Base-by-base conservation (phyloP, 2,329 filamentous ascomycete species). In the Colletotrichum noveboracense region DNA sequence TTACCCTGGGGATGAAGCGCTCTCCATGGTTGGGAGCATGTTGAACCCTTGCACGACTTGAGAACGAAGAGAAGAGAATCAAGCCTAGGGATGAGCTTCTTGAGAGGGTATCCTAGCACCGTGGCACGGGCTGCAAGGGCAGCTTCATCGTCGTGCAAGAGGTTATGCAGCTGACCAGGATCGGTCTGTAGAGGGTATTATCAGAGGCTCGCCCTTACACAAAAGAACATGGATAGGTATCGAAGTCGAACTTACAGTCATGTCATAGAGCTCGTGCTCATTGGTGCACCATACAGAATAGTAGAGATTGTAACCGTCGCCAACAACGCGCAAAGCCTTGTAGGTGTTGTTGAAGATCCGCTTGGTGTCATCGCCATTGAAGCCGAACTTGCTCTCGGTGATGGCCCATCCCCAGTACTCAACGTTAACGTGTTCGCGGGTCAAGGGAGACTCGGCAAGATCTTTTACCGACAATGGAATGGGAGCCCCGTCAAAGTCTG, bases 31-130 rank as follows among this genome's bases (percentile, higher is more conserved):
- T 86, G 82, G 6, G 86, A 82, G 79, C 91, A 93, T 0, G 86
- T 85, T 4, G 82, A 78, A 4, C 86, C 89, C 79, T 89, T 88
- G 84, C 91, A 93, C 2, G 89, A 89, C 83, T 93, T 93, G 61
- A 91, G 85, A 2, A 92, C 89, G 65, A 93, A 84, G 13, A 93
- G 84, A 1, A 93, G 85, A 2, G 90, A 85, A 77, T 93, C 91
- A 0, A 93, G 85, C 7, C 90, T 87, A n/a, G 85, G 80, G n/a
- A 88, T 79, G 3, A 91, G 83, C 70, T 87, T 86, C 10, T 81
- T 66, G 1, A 88, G 77, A 18, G 84, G 79, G 13, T 82, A 78
- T 7, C 83, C 84, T 8, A 85, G 79, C n/a, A 87, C 71, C 3
- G 70, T 75, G 10, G 56, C 70, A 4, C 18, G 24, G 1, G 66